phyloP scores from a whole-genome alignment of 2,329 filamentous ascomycete species.

The Sporothrix pallida region DNA sequence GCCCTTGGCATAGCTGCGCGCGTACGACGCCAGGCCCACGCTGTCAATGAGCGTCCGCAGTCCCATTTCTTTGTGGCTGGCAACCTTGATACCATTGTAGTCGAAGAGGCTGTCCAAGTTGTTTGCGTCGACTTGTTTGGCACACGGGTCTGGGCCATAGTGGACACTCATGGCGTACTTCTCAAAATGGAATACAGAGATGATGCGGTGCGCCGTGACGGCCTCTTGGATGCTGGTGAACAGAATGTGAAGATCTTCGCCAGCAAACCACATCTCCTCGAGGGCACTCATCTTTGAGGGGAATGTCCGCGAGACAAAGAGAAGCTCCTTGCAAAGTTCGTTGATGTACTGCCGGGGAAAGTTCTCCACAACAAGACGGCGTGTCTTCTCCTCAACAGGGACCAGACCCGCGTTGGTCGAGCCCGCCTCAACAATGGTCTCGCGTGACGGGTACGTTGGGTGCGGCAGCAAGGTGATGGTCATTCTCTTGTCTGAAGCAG shows the following conservation, averaged over 20 bases:
- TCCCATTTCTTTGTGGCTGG: conserved; percentile 32
- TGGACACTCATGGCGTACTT: conserved; percentile 29
- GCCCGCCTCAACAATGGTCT: neutral
- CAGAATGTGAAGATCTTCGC: conserved; percentile 32
- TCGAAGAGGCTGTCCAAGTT: neutral
- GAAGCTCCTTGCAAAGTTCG: conserved; percentile 35
- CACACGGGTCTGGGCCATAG: conserved; percentile 35
- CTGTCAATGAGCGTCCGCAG: conserved; percentile 35
- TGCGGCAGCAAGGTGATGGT: conserved; percentile 24
- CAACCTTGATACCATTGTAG: neutral
- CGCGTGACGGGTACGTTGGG: conserved; percentile 34
- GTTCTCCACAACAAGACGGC: conserved; percentile 32
- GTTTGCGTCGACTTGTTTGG: neutral
- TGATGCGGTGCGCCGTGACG: conserved; percentile 26
- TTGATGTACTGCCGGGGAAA: conserved; percentile 34
- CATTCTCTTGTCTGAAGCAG: neutral
- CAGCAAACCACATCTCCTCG: conserved; percentile 38
- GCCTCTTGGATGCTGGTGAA: conserved; percentile 36
- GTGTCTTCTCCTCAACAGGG: conserved; percentile 19
- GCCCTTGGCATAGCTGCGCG: conserved; percentile 26
- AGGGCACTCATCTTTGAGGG: conserved; percentile 23
- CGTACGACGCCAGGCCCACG: conserved; percentile 33
- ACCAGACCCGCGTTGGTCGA: neutral
- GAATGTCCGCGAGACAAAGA: neutral
- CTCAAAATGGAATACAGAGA: conserved; percentile 33